Evolutionary conservation across 257 asterid species (phyloP), one percentile per base, ranked within the genome.

Genomic region (Phtheirospermum japonicum): DNA sequence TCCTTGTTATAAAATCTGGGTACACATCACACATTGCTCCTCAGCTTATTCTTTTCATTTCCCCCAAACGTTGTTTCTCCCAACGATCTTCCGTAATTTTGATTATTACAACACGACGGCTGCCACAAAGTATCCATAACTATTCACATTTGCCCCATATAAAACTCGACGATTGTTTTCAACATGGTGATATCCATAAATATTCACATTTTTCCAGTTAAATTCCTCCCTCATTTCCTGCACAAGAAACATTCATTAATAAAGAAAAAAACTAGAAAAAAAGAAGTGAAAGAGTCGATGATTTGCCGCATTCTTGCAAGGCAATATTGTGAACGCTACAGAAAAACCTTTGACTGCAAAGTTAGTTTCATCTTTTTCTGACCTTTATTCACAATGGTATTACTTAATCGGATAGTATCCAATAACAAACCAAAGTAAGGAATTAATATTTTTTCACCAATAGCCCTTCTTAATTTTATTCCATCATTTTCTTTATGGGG

Each of bases 31-130:
- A 64, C 68, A 53, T 20, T 51, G 59, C 50, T 73, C 43, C 57
- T 57, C 37, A 59, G 42, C 71, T 59, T 71, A 42, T 59, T 69
- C 34, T 48, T 67, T 53, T 23, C 63, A 13, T 59, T 64, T 59
- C 30, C 43, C 53, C 26, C 37, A 36, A 48, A 18, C 4, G 31
- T 52, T 48, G 34, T 42, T 61, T 8, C 39, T n/a, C 58, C 52
- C 18, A 57, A 12, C 6, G n/a, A 26, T 54, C 58, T 43, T 48
- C 57, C 64, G 13, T 42, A 39, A 14, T 60, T 23, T 12, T 33
- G 54, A 69, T 48, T 61, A 46, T 66, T 57, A 50, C 57, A 20
- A 20, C 57, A 8, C 32, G 33, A 5, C 31, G 6, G n/a, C 12
- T 50, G 9, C 3, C 6, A 50, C 14, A 46, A 46, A 46, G n/a